Evolutionary conservation across 169 alveolate species (phyloP).

Genomic region (Babesia bigemina): DNA sequence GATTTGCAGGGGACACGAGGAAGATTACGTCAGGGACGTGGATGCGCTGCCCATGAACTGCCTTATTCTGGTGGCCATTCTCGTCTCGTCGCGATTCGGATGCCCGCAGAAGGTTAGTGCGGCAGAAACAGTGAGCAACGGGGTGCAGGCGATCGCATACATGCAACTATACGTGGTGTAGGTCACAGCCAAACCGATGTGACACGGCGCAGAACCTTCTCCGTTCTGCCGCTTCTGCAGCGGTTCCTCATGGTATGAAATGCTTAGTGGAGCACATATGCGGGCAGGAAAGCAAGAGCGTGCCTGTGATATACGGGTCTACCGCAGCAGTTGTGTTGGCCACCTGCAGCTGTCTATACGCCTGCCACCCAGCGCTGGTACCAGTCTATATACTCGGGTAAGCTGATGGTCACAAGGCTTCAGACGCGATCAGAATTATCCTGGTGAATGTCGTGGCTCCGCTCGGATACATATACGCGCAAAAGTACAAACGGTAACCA

Average conservation of each 20-base stretch:
- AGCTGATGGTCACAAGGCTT: neutral
- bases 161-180: conserved; percentile 59
- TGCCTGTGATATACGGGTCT: conserved; percentile 4
- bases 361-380: conserved; percentile 11
- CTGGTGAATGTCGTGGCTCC: conserved; percentile 34
- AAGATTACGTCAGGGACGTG: conserved; percentile 41
- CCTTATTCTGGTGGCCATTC: conserved; percentile 44
- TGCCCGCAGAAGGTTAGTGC: conserved; percentile 34
- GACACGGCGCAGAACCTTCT: conserved; percentile 35
- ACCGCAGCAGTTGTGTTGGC: conserved; percentile 19
- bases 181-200: neutral
- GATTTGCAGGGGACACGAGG: conserved; percentile 19
- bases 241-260: conserved; percentile 34
- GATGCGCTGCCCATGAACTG: conserved; percentile 67
- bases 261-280: neutral
- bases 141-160: conserved; percentile 53
- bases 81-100: conserved; percentile 57
- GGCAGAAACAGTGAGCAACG: neutral
- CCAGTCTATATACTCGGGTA: conserved; percentile 49
- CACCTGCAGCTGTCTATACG: conserved; percentile 41
- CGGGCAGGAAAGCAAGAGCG: conserved; percentile 13
- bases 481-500: conserved; percentile 53
- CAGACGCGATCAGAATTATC: conserved; percentile 15
- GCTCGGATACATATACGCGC: conserved; percentile 57
- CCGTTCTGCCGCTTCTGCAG: conserved; percentile 53